These are phyloP conservation scores for Dictyostelium purpureum DNA, from an alignment of 78 protist genomes.

Conservation along the genomic window DNA sequence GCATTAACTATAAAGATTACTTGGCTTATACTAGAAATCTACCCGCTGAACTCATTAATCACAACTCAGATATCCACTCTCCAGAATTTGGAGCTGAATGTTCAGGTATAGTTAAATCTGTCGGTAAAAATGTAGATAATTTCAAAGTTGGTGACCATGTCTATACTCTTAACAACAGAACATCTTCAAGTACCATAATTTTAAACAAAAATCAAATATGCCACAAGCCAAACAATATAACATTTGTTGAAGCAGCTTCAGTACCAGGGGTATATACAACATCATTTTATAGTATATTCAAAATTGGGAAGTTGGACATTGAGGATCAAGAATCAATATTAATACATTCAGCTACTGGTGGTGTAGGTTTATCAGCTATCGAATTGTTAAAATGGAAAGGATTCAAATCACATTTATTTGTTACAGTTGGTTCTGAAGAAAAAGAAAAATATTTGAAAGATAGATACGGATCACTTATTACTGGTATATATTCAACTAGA, in stretches of 20 bases:
- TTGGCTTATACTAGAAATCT: neutral
- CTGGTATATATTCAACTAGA: neutral
- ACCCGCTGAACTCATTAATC: neutral
- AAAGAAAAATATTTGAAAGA: neutral
- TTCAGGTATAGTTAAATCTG: slow-evolving; percentile 15
- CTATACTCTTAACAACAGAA: neutral
- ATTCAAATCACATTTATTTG: neutral
- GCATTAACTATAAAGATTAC: slow-evolving; percentile 52
- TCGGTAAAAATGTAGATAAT: neutral
- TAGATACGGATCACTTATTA: neutral
- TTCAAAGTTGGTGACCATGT: slow-evolving; percentile 51
- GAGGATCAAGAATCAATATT: neutral
- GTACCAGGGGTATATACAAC: neutral
- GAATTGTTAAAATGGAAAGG: slow-evolving; percentile 43
- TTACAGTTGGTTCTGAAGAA: slow-evolving; percentile 6
- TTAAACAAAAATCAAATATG: neutral
- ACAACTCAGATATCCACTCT: neutral
- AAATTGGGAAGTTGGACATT: neutral
- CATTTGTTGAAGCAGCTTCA: slow-evolving; percentile 33
- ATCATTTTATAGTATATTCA: neutral
- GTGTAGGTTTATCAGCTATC: slow-evolving; percentile 24
- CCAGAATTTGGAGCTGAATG: slow-evolving; percentile 25
- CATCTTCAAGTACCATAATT: neutral
- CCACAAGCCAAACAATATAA: neutral
- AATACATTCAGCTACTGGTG: slow-evolving; percentile 6